These are phyloP conservation scores for Hymenoscyphus fructigenus DNA, from an alignment of 2,329 filamentous ascomycete genomes.

Conservation along the genomic window DNA sequence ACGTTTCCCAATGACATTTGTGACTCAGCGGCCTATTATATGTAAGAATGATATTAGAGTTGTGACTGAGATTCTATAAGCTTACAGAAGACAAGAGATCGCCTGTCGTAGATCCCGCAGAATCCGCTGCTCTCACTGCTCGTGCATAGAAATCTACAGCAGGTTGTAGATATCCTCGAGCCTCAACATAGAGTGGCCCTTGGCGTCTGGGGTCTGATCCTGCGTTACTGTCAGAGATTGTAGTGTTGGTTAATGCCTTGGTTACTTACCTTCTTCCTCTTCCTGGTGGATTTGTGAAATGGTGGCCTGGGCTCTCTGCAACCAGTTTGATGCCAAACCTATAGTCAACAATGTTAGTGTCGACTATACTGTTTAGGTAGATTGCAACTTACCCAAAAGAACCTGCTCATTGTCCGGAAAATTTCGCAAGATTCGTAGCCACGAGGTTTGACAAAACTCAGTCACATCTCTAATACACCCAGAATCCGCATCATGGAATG, in stretches of 20 bases:
- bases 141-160: slow-evolving; percentile 50
- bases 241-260: slow-evolving; percentile 15
- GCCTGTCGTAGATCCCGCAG: slow-evolving; percentile 41
- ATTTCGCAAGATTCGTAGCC: slow-evolving; percentile 45
- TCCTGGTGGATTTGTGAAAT: slow-evolving; percentile 48
- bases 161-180: slow-evolving; percentile 49
- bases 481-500: slow-evolving; percentile 48
- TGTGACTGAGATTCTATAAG: slow-evolving; percentile 8
- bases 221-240: slow-evolving; percentile 21
- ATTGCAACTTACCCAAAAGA: slow-evolving; percentile 40
- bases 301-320: slow-evolving; percentile 49
- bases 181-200: slow-evolving; percentile 49
- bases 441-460: slow-evolving; percentile 49
- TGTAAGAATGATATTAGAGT: slow-evolving; percentile 5
- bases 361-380: not conserved
- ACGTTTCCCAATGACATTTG: slow-evolving; percentile 54
- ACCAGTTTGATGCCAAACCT: slow-evolving; percentile 52
- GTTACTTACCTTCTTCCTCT: slow-evolving; percentile 39
- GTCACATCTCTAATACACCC: slow-evolving; percentile 47
- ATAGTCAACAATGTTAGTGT: slow-evolving; percentile 7
- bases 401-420: slow-evolving; percentile 45
- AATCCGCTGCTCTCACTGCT: slow-evolving; percentile 45
- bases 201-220: slow-evolving; percentile 37
- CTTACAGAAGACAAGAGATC: slow-evolving; percentile 46
- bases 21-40: slow-evolving; percentile 47